Conservation (phyloP, 2,329 filamentous ascomycete genomes). For the Berkeleyomyces basicola region DNA sequence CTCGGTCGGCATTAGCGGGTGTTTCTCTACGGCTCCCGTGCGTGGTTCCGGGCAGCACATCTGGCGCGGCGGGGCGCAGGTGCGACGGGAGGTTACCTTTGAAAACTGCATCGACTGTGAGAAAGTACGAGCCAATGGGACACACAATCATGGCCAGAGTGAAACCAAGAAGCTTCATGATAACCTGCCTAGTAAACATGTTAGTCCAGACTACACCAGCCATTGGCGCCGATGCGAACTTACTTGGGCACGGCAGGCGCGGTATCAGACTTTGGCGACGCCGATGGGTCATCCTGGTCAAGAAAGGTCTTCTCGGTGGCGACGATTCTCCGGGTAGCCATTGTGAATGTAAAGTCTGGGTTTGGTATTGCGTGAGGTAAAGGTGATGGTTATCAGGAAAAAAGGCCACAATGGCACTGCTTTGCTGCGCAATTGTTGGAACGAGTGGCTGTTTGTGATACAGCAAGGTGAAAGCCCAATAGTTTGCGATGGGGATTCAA, state of each 20-base stretch:
- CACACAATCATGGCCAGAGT: constrained; percentile 79
- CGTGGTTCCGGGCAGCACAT: not conserved
- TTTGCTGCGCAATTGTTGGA: too few relatives aligned
- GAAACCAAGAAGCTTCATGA: constrained; percentile 78
- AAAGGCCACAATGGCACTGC: too few relatives aligned
- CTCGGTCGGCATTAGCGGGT: not conserved
- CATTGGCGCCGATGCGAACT: constrained; percentile 20
- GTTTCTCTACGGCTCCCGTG: not conserved
- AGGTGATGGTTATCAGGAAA: not conserved
- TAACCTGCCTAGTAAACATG: constrained; percentile 46
- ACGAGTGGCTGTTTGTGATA: too few relatives aligned
- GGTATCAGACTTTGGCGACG: constrained; percentile 49
- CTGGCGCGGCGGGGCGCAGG: constrained; percentile 2
- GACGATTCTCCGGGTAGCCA: constrained; percentile 55
- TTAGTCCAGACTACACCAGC: not conserved
- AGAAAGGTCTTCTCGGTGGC: constrained; percentile 49
- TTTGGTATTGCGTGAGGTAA: not conserved
- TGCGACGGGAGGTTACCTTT: constrained; percentile 38
- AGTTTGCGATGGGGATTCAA: too few relatives aligned
- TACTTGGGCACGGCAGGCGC: constrained; percentile 72
- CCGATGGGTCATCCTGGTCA: constrained; percentile 36
- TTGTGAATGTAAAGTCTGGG: constrained; percentile 23
- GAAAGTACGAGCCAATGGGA: constrained; percentile 80
- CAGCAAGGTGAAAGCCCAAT: too few relatives aligned
- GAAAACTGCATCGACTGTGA: constrained; percentile 62